phyloP scores from a whole-genome alignment of 2,329 filamentous ascomycete genomes.

The Arthrobotrys megalospora region DNA sequence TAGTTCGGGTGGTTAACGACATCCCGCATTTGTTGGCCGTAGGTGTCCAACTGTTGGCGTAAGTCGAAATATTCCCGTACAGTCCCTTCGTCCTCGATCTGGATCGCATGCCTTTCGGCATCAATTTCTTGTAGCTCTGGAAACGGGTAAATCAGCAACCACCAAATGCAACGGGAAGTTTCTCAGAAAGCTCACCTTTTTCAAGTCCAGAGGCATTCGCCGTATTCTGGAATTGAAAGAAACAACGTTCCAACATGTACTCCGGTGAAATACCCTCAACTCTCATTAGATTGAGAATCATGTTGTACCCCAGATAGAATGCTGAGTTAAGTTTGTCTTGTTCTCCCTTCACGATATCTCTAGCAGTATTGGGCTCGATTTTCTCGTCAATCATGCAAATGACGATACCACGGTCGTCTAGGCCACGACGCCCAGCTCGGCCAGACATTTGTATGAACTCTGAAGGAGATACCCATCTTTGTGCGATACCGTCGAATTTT shows the following conservation, averaged over 20 bases:
- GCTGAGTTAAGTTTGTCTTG: slow-evolving; percentile 98
- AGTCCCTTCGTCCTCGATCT: slow-evolving; percentile 86
- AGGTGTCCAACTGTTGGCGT: slow-evolving; percentile 84
- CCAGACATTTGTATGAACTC: slow-evolving; percentile 99
- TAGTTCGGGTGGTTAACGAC: slow-evolving; percentile 94
- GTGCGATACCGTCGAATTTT: slow-evolving; percentile 89
- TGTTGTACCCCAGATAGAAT: slow-evolving; percentile 98
- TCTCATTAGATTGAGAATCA: slow-evolving; percentile 95
- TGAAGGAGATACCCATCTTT: slow-evolving; percentile 88
- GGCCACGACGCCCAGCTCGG: slow-evolving; percentile 93
- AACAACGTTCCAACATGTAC: slow-evolving; percentile 98
- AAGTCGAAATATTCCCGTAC: slow-evolving; percentile 96
- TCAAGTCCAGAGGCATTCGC: slow-evolving; percentile 87
- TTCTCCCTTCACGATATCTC: slow-evolving; percentile 94
- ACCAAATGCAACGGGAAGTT: background rate
- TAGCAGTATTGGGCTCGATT: slow-evolving; percentile 94
- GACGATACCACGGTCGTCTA: slow-evolving; percentile 97
- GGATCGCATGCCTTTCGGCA: slow-evolving; percentile 78
- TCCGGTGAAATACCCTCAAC: slow-evolving; percentile 99
- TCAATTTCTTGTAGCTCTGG: slow-evolving; percentile 83
- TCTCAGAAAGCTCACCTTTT: slow-evolving; percentile 70
- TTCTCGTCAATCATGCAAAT: slow-evolving; percentile 99
- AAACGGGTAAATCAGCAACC: slow-evolving; percentile 64
- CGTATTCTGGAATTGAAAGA: slow-evolving; percentile 97
- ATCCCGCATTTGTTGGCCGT: slow-evolving; percentile 88